A percentile compares a stretch with the other conserved stretches of the same genome.
These are phyloP conservation scores for Fremontodendron californicum DNA, from an alignment of 345 rosid genomes.

Conservation along the genomic window DNA sequence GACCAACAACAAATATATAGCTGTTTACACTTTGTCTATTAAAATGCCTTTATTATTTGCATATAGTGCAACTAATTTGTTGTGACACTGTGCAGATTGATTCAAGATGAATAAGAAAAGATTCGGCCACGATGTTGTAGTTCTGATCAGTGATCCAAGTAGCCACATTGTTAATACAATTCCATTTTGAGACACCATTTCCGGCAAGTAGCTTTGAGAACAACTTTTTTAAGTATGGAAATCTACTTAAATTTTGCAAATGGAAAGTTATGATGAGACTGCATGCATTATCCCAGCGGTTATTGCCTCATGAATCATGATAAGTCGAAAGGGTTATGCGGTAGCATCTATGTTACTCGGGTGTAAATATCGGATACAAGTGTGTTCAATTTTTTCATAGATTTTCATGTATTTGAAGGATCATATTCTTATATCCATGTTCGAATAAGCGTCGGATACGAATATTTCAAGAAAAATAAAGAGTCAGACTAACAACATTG, in stretches of 20 bases:
- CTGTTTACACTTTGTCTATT: conserved; percentile 15
- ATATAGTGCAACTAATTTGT: conserved; percentile 15
- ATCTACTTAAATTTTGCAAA: neutral
- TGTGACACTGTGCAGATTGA: neutral
- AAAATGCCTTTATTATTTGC: conserved; percentile 21
- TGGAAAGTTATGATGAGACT: neutral
- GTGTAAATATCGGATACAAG: too few species aligned
- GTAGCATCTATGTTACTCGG: too few species aligned
- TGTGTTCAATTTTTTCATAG: too few species aligned
- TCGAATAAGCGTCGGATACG: too few species aligned
- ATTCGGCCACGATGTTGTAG: conserved; percentile 11
- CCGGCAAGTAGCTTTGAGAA: neutral
- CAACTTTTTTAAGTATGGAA: neutral
- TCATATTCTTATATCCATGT: too few species aligned
- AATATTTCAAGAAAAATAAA: too few species aligned
- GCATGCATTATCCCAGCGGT: neutral
- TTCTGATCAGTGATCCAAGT: conserved; percentile 2
- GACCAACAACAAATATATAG: conserved; percentile 25
- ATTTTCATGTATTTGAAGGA: too few species aligned
- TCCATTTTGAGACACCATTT: neutral
- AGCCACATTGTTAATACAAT: neutral
- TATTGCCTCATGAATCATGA: neutral
- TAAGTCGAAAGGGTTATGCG: neutral
- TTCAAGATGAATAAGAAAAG: conserved; percentile 26
- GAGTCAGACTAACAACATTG: too few species aligned